These are phyloP conservation scores for Actinomortierella ambigua DNA, from an alignment of 371 early-diverging fungal genomes.

Conservation along the genomic window DNA sequence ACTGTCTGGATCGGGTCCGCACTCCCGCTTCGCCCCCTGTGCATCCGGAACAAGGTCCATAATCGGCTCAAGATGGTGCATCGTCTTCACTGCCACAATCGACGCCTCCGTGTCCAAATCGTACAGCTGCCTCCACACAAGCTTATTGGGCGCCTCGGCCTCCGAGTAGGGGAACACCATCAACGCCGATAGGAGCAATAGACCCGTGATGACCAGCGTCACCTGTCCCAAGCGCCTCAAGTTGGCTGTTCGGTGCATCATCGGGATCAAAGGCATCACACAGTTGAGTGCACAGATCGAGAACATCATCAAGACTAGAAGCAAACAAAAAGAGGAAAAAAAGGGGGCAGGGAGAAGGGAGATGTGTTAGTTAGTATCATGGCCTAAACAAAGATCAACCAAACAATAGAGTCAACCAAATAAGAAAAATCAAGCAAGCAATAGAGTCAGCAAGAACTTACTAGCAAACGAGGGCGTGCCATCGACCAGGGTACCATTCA, in stretches of 20 bases:
- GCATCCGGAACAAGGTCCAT: slow-evolving; percentile 37
- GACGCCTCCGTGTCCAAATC: slow-evolving; percentile 22
- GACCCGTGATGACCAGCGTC: slow-evolving; percentile 19
- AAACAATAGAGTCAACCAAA: background rate
- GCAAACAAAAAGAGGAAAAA: background rate
- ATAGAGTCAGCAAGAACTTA: slow-evolving; percentile 21
- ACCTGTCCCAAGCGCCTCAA: slow-evolving; percentile 36
- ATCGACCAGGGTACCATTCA: slow-evolving; percentile 61
- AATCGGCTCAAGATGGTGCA: slow-evolving; percentile 44
- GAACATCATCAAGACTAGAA: slow-evolving; percentile 37
- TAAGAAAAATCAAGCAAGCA: background rate
- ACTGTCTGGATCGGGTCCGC: slow-evolving; percentile 32
- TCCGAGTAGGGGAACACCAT: slow-evolving; percentile 27
- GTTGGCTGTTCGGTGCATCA: slow-evolving; percentile 44
- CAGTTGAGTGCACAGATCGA: slow-evolving; percentile 35
- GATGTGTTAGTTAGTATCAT: too few species aligned
- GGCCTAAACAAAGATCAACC: background rate
- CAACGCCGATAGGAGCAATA: slow-evolving; percentile 19
- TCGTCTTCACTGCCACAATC: slow-evolving; percentile 47
- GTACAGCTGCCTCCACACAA: slow-evolving; percentile 25
- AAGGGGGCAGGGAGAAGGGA: background rate
- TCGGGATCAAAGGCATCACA: slow-evolving; percentile 45
- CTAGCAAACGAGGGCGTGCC: slow-evolving; percentile 63
- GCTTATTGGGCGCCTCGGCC: slow-evolving; percentile 26
- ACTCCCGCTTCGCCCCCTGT: slow-evolving; percentile 13